Percentiles rank a stretch among this genome's conserved stretches.
Conservation (phyloP, 305 asterid genomes). For the Nicotiana rustica region DNA sequence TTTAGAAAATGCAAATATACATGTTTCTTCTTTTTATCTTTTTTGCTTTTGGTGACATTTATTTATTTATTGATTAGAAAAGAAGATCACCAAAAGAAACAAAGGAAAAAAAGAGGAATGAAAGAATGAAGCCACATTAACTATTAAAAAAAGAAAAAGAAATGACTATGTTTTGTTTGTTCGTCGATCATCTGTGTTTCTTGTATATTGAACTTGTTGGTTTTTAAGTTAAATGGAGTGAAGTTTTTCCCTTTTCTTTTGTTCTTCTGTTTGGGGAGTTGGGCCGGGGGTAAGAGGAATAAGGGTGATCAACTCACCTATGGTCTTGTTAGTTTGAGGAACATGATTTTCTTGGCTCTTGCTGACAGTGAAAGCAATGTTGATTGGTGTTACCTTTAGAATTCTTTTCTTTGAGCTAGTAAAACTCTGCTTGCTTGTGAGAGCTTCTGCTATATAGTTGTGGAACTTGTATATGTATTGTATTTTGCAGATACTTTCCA, state of each 20-base stretch:
- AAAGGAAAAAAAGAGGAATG: neutral
- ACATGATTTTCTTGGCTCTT: neutral
- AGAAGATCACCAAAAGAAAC: neutral
- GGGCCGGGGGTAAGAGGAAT: neutral
- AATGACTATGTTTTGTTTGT: constrained; percentile 18
- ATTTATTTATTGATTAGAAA: neutral
- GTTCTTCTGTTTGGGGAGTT: neutral
- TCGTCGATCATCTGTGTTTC: neutral
- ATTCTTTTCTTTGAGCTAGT: constrained; percentile 28
- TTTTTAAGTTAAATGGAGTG: neutral
- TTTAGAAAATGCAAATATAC: constrained; percentile 17
- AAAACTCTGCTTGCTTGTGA: neutral
- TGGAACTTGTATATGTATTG: constrained; percentile 3
- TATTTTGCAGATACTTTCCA: constrained; percentile 13
- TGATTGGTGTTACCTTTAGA: constrained; percentile 11
- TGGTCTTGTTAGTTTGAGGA: neutral
- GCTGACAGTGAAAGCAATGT: constrained; percentile 17
- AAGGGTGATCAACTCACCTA: neutral
- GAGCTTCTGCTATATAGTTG: constrained; percentile 21
- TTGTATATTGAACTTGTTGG: neutral
- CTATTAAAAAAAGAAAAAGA: neutral
- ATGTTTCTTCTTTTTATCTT: constrained; percentile 26
- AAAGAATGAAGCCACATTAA: neutral
- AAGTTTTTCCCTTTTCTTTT: neutral
- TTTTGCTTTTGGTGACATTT: constrained; percentile 18